These are phyloP conservation scores for Talaromyces proteolyticus DNA, from an alignment of 495 filamentous ascomycete species.

Conservation along the genomic window DNA sequence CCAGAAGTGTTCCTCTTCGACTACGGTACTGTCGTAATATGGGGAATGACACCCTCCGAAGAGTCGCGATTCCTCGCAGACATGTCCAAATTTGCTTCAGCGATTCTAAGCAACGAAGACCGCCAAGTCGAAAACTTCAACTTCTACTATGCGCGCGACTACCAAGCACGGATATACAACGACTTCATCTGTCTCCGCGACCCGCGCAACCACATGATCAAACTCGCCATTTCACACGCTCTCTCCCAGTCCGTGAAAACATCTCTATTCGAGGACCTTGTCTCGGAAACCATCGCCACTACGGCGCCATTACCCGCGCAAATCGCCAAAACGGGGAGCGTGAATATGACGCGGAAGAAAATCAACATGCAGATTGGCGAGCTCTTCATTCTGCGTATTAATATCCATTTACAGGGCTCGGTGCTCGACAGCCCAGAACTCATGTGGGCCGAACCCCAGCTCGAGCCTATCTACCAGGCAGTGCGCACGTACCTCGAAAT, in stretches of 20 bases:
- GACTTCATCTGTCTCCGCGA: slow-evolving; percentile 94
- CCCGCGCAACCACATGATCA: slow-evolving; percentile 95
- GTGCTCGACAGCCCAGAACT: slow-evolving; percentile 96
- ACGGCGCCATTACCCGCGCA: slow-evolving; percentile 87
- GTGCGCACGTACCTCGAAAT: slow-evolving; percentile 95
- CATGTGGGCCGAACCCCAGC: slow-evolving; percentile 96
- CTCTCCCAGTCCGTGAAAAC: slow-evolving; percentile 93
- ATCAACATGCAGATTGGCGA: slow-evolving; percentile 99
- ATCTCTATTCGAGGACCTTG: slow-evolving; percentile 92
- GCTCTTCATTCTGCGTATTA: slow-evolving; percentile 94
- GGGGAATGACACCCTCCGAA: slow-evolving; percentile 86
- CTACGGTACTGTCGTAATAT: slow-evolving; percentile 99
- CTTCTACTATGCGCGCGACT: slow-evolving; percentile 96
- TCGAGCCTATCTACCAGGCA: slow-evolving; percentile 92
- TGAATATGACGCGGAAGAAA: slow-evolving; percentile 72
- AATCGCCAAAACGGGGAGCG: slow-evolving; percentile 86
- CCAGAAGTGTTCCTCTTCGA: slow-evolving; percentile 95
- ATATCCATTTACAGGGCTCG: slow-evolving; percentile 93
- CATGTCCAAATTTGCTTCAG: slow-evolving; percentile 88
- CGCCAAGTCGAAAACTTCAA: slow-evolving; percentile 97
- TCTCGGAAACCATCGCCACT: slow-evolving; percentile 85
- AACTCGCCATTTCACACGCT: slow-evolving; percentile 93
- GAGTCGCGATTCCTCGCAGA: slow-evolving; percentile 89
- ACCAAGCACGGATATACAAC: slow-evolving; percentile 97
- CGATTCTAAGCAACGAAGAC: slow-evolving; percentile 81